Evolutionary conservation across 2,329 filamentous ascomycete genomes (phyloP).

Genomic region (Paraphoma sp.): DNA sequence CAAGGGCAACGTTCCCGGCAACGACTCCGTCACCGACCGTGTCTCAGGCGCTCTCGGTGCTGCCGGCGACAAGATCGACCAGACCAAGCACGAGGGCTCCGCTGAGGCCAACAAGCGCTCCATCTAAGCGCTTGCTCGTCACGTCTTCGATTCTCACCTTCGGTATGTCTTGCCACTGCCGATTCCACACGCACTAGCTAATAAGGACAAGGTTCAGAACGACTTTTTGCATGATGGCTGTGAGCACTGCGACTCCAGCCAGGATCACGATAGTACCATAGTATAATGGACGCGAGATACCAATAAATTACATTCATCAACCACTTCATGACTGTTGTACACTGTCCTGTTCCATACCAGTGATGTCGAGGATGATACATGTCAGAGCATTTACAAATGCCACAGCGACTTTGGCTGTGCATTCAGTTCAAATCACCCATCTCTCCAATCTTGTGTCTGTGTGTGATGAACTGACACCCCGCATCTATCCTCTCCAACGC

Average conservation of each 20-base stretch:
- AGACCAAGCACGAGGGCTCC: slow-evolving; percentile 58
- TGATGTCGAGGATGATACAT: too few relatives aligned
- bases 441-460: too few relatives aligned
- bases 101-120: slow-evolving; percentile 58
- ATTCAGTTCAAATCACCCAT: too few relatives aligned
- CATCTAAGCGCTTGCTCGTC: slow-evolving; percentile 27
- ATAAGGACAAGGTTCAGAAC: slow-evolving; percentile 15
- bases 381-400: too few relatives aligned
- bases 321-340: too few relatives aligned
- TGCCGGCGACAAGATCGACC: slow-evolving; percentile 59
- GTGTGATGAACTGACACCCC: too few relatives aligned
- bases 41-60: slow-evolving; percentile 61
- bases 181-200: neutral
- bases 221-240: slow-evolving; percentile 16
- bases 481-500: too few relatives aligned
- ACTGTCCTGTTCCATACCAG: too few relatives aligned
- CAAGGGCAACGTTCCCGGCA: slow-evolving; percentile 64
- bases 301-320: slow-evolving; percentile 32
- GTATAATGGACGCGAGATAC: slow-evolving; percentile 35
- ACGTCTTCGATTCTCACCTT: slow-evolving; percentile 21
- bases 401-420: too few relatives aligned
- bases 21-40: slow-evolving; percentile 54
- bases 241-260: slow-evolving; percentile 27
- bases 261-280: slow-evolving; percentile 20
- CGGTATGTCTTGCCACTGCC: slow-evolving; percentile 10